Evolutionary conservation across 192 early-diverging fungal genomes (phyloP), one percentile per base, ranked within the genome.

Genomic region (Coemansia nantahalensis): DNA sequence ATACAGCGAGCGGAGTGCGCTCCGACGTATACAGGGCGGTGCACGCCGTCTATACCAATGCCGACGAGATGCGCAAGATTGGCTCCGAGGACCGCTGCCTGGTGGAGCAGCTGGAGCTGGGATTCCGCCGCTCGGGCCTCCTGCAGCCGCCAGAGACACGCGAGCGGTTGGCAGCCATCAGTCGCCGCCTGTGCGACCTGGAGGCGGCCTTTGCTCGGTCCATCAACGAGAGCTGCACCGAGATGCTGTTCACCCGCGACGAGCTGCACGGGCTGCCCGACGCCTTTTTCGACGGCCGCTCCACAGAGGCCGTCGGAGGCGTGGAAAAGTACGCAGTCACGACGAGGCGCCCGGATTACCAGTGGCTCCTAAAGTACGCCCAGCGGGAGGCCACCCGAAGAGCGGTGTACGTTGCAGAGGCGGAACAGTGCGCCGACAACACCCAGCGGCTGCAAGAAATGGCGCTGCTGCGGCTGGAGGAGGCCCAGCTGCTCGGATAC

Each of bases 221-320:
- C 35, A 26, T 84, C 49, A 82, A 74, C 24, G 79, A 85, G 52
- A 84, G 77, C 32, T 68, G 54, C 30, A 78, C 53, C 26, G 51
- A 64, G 32, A 55, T 67, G 51, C 48, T 65, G 39, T 56, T 77
- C 30, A 59, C 68, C 30, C 44, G 45, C 8, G 50, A 77, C 8
- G 80, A 88, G 43, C 71, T 88, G 22, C 82, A 79, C 14, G 87
- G 85, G 6, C 58, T 92, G 67, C 82, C 82, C 5, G 74, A 66
- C 28, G 77, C 79, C 39, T 88, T 83, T 51, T 59, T 87, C 22
- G 79, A 62, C 13, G 77, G 73, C 15, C 62, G 80, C 17, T 55
- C 62, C 35, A 79, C 69, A n/a, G 45, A 62, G 38, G 66, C 59
- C 19, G 68, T 54, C 28, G 77, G 85, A 51, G 87, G 83, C 17